Base-by-base conservation (phyloP, 2,329 filamentous ascomycete species). In the Neonectria ditissima region DNA sequence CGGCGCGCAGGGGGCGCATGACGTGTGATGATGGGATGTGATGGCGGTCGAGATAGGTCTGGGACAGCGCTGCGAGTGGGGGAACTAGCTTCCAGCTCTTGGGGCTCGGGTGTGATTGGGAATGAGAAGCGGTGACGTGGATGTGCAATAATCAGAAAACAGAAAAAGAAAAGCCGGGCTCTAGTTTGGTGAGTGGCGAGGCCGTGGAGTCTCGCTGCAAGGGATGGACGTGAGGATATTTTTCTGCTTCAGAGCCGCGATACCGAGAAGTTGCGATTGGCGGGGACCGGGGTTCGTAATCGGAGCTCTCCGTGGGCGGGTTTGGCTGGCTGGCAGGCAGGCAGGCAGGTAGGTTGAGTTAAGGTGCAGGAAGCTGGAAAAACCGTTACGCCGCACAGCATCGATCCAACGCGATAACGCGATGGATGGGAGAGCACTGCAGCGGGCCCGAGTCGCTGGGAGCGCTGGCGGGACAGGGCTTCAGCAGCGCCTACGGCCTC, bases 1-100 rank as follows among this genome's bases (percentile, higher is more conserved):
- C 50, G 41, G 65, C 50, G 44, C 67, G 67, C 37, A 73, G 59
- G 18, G 63, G 67, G 56, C 69, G 71, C 71, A 73, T 73, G 45
- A 52, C 58, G 59, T 48, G 28, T 22, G 45, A 37, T 61, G 50
- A 61, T 53, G 65, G 54, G 30, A 55, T 22, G 58, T 44, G 45
- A 44, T 43, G 53, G 53, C 16, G 34, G 34, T 39, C 52, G 43
- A 22, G 34, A 22, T 20, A 5, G 47, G 28, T 28, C 44, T 14
- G 16, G 11, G 26, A 24, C 8, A 18, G 16, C 8, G 34, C 14
- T 34, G 20, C 22, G 45, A 50, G 20, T 59, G 54, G 44, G 44
- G 30, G 20, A 22, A 55, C n/a, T 5, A 48, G 45, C 45, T 48
- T 28, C n/a, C 16, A 26, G 45, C 13, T 48, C 16, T 10, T 37